Base-by-base conservation (phyloP, 768 basidiomycete genomes). In the Lanmaoa pseudosensibilis region DNA sequence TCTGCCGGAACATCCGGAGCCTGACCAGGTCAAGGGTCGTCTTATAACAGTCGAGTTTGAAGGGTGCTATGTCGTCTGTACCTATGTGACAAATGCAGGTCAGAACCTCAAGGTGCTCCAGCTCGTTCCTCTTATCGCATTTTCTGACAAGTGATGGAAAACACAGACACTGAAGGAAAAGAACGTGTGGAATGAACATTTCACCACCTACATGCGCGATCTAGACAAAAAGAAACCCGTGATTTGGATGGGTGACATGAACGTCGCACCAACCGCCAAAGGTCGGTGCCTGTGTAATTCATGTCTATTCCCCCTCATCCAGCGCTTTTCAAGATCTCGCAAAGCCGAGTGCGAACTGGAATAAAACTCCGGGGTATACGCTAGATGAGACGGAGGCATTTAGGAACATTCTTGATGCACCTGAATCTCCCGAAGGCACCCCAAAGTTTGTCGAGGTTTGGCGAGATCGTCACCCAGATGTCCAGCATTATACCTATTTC, bases 11-110 rank as follows among this genome's bases (percentile, higher is more conserved):
- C 88, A 92, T 71, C 86, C 88, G 10, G 77, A 89, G 52, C 79
- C 86, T 6, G 69, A 69, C 4, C 67, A 72, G 3, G 81, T 88
- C 54, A 89, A 91, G 67, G 89, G 92, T 18, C 83, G 92, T 23
- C 86, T 93, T 40, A 70, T 92, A 33, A 92, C 88, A 1, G 73
- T 94, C n/a, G 92, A 94, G 69, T 95, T 90, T 60, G 79, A 81
- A 41, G 79, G 75, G 38, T 80, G 72, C 47, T 94, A 84, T 59
- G 61, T 95, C 8, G 75, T 94, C 33, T 88, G 86, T 13, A 91
- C 91, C 18, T 94, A 94, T 61, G 88, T 90, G 32, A 85, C 88
- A 11, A 94, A 95, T 59, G 92, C 93, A 1, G 93, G 93, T 3
- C 71, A 80, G 46, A 77, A 80, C 10, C 73, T 95, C 33, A 92